Evolutionary conservation across 176 grass and related monocot genomes (phyloP).

Genomic region (Lolium multiflorum): DNA sequence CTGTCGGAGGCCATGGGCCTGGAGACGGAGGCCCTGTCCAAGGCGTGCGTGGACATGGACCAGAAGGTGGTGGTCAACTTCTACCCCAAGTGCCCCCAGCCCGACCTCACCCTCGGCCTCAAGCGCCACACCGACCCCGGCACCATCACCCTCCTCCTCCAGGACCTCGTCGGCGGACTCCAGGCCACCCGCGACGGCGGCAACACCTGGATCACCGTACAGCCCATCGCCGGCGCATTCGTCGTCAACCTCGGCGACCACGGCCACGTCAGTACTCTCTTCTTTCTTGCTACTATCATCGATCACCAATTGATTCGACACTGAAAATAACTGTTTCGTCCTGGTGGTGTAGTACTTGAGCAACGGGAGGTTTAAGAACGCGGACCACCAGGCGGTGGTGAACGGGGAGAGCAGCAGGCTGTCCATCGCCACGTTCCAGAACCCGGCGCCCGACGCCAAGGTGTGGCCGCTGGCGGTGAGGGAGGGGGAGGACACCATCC

Average conservation of each 20-base stretch:
- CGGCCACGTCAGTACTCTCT: conserved; percentile 60
- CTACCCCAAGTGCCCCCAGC: conserved; percentile 95
- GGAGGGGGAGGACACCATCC: conserved; percentile 76
- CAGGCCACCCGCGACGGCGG: conserved; percentile 90
- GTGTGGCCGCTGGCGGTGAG: conserved; percentile 81
- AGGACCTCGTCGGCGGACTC: conserved; percentile 95
- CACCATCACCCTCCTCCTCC: conserved; percentile 91
- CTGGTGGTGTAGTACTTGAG: conserved; percentile 63
- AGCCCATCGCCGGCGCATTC: conserved; percentile 71
- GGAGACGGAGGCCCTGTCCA: conserved; percentile 59
- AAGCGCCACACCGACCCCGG: conserved; percentile 94
- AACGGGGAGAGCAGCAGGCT: conserved; percentile 77
- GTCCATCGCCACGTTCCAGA: conserved; percentile 92
- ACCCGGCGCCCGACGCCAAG: conserved; percentile 73
- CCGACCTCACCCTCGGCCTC: conserved; percentile 87
- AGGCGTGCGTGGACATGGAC: conserved; percentile 90
- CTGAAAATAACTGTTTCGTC: background rate
- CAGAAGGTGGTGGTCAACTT: conserved; percentile 96
- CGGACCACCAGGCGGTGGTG: conserved; percentile 91
- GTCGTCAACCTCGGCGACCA: conserved; percentile 98
- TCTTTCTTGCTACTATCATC: background rate
- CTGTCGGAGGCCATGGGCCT: conserved; percentile 90
- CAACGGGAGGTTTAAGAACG: conserved; percentile 96
- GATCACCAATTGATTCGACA: background rate
- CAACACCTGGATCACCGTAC: conserved; percentile 85